Evolutionary conservation across 306 rosid genomes (phyloP).

Genomic region (Rosa multiflora): DNA sequence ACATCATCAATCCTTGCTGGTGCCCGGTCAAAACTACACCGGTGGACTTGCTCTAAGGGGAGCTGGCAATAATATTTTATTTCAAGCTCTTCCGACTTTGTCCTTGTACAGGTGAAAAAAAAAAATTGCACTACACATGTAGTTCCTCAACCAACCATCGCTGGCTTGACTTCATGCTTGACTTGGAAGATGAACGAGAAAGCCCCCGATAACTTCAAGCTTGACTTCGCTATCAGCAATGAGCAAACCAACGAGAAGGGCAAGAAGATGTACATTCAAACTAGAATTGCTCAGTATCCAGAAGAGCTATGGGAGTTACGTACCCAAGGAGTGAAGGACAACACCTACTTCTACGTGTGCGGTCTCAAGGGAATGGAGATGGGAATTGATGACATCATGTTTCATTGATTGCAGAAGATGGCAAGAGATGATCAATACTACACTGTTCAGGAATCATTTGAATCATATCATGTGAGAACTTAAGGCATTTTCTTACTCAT

Average conservation of each 20-base stretch:
- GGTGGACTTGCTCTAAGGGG: no score
- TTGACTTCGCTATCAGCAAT: constrained; percentile 94
- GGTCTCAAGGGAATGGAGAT: constrained; percentile 98
- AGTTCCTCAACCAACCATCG: no score
- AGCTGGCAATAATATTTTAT: no score
- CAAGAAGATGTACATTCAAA: constrained; percentile 97
- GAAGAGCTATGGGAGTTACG: constrained; percentile 86
- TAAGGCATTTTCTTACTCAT: background rate
- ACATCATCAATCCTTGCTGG: no score
- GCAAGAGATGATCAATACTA: constrained; percentile 34
- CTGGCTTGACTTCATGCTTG: no score
- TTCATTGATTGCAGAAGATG: constrained; percentile 79
- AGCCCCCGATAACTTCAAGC: constrained; percentile 63
- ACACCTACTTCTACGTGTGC: constrained; percentile 88
- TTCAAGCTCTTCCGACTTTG: no score
- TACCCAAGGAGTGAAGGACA: constrained; percentile 60
- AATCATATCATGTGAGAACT: background rate
- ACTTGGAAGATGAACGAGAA: constrained; percentile 75
- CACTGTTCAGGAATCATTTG: background rate
- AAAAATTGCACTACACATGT: no score
- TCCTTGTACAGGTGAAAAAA: no score
- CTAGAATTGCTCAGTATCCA: constrained; percentile 95
- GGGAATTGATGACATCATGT: constrained; percentile 96
- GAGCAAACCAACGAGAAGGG: constrained; percentile 94
- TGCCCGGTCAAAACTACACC: no score